Evolutionary conservation across 192 early-diverging fungal species (phyloP), one percentile per base, ranked within the genome.

Genomic region (Geranomyces michiganensis): DNA sequence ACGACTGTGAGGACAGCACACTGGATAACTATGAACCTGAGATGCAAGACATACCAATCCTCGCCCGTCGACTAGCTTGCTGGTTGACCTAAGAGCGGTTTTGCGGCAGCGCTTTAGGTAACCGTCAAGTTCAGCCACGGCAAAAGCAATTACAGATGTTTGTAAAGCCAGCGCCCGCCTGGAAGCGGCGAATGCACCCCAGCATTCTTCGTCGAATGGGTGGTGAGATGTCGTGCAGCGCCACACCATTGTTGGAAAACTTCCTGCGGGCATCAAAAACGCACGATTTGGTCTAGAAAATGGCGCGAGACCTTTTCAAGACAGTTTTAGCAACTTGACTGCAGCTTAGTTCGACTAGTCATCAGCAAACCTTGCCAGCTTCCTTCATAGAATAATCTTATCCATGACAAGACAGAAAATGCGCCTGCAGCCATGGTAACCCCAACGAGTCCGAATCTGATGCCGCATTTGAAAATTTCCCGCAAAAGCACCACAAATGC

Each of bases 101-200:
- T 60, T 60, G 17, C 58, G 22, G 29, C 58, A 30, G 17, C 58
- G 58, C 31, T 44, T 3, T 17, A 70, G 36, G 9, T 29, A 61
- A 8, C 15, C 68, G 15, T 60, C 56, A 15, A 46, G 7, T 61
- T 70, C 68, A 13, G 58, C 56, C 8, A 56, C 59, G 26, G 45
- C 24, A n/a, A 56, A 61, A 24, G 29, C 41, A 44, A 70, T 12
- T 10, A 58, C 27, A 24, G 68, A 55, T 22, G 58, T 58, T 56
- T 70, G 51, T 8, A 60, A 17, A 36, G 43, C 26, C 33, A 70
- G 13, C 4, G 6, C 15, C 0, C 14, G 9, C 9, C 56, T 17
- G 58, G 41, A 21, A 1, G 17, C 60, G 5, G 27, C 26, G 51
- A 68, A 55, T 14, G 27, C 53, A 22, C 21, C 43, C 24, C 47